Evolutionary conservation across 2,329 filamentous ascomycete species (phyloP), one percentile per base, ranked within the genome.

Genomic region (Aureobasidium zeae): DNA sequence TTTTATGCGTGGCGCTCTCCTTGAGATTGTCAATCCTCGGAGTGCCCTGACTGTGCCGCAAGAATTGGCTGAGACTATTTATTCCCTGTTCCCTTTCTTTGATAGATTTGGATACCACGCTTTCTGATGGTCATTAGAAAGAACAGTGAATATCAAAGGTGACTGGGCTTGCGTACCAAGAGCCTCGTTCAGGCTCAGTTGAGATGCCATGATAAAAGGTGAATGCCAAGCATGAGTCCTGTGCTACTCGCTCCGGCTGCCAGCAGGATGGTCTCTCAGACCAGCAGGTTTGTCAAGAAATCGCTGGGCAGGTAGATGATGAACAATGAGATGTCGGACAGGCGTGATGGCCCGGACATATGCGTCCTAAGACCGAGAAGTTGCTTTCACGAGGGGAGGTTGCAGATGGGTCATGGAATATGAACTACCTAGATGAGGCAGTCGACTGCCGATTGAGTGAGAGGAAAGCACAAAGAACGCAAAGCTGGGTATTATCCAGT

Each of bases 1-100:
- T 78, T 47, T 76, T 74, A 56, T 91, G 82, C 52, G 84, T 94
- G n/a, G 75, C 74, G 57, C 83, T 84, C 57, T 94, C 86, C 33
- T 73, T 74, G 24, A 94, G 67, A 5, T 57, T 55, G 24, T 67
- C 61, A 49, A 67, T 52, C 32, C 52, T 61, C 20, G 60, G 49
- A 49, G 58, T 67, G 20, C 59, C 63, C 52, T 65, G 71, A 52
- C 73, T 74, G 52, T 73, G 67, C 42, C 68, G 66, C 22, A 80
- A 62, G 43, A 78, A 70, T 49, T 72, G 67, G 55, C 72, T 72
- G 44, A 79, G 60, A 52, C 76, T 69, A 49, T 67, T 66, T 47
- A 79, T 61, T 22, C 71, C 75, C 47, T 70, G 65, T 24, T 55
- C 57, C 28, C 74, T 72, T 19, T 71, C 68, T 49, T 60, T 66